phyloP scores from a whole-genome alignment of 2,329 filamentous ascomycete genomes.

The Fusarium sp. region DNA sequence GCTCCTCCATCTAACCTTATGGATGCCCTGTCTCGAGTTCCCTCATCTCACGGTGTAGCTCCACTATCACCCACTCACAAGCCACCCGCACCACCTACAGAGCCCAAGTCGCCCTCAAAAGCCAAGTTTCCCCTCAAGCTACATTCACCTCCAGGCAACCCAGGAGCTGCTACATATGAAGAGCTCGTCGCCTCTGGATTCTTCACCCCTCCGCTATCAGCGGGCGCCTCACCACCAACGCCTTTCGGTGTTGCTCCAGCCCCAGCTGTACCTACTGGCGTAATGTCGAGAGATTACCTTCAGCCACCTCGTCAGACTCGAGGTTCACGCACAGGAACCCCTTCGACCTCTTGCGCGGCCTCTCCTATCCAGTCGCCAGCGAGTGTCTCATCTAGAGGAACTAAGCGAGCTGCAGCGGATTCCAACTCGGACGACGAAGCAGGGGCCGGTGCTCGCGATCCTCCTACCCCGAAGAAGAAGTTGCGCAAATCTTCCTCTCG shows the following conservation, averaged over 20 bases:
- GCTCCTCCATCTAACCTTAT: slow-evolving; percentile 16
- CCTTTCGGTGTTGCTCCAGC: slow-evolving; percentile 39
- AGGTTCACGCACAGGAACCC: slow-evolving; percentile 44
- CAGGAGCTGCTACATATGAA: slow-evolving; percentile 43
- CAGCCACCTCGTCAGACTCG: slow-evolving; percentile 46
- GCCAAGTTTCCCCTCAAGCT: slow-evolving; percentile 26
- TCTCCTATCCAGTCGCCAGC: slow-evolving; percentile 51
- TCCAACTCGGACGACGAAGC: slow-evolving; percentile 53
- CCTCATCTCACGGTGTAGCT: slow-evolving; percentile 27
- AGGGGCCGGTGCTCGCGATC: slow-evolving; percentile 35
- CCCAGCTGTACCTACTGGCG: slow-evolving; percentile 33
- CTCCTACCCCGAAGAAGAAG: slow-evolving; percentile 59
- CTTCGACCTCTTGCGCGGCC: slow-evolving; percentile 34
- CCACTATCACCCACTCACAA: slow-evolving; percentile 12
- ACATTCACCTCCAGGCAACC: slow-evolving; percentile 18
- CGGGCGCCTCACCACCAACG: slow-evolving; percentile 29
- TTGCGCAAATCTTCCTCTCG: slow-evolving; percentile 64
- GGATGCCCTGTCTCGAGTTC: slow-evolving; percentile 32
- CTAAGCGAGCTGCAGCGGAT: slow-evolving; percentile 61
- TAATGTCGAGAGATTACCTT: slow-evolving; percentile 33
- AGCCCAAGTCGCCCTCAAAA: slow-evolving; percentile 32
- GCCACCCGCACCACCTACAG: slow-evolving; percentile 16
- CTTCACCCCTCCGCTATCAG: slow-evolving; percentile 42
- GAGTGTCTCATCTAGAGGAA: slow-evolving; percentile 59
- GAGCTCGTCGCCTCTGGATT: slow-evolving; percentile 46